Evolutionary conservation across 257 asterid genomes (phyloP), one percentile per base, ranked within the genome.

Genomic region (Capsicum rhomboideum): DNA sequence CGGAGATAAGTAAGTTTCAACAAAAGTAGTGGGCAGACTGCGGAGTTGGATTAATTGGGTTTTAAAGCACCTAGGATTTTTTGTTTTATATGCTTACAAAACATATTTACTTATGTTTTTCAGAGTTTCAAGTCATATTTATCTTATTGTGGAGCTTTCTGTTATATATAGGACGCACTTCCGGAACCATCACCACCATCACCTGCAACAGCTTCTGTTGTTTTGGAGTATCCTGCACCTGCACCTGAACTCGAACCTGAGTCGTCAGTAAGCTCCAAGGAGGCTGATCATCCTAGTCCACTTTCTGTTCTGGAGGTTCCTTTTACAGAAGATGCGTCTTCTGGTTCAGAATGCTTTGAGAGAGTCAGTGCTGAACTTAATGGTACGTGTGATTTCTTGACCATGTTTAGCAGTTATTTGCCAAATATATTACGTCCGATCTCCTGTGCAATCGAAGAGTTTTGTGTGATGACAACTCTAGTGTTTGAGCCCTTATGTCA

Each of bases 251-350:
- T 87, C 69, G 90, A 95, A 88, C 89, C 83, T 8, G 97, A 89
- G 77, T 91, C 87, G 50, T 87, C 89, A 64, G 95, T 89, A 84
- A 87, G 92, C 91, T 92, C 90, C 67, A 92, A 90, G 85, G 98
- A 92, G 85, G 94, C 91, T 49, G 95, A 92, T 83, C 94, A 93
- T 91, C 93, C 89, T 69, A 96, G 99, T 88, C 98, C 99, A 12
- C 87, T 89, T 84, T 94, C 99, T 67, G 93, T 94, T 82, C 92
- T 94, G 86, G 95, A 92, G 87, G 88, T 89, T 84, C 91, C 96
- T 81, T 90, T 88, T 64, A 59, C 89, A 4, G 99, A 93, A 85
- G 97, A 94, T 75, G 63, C 77, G 12, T 85, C 92, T 26, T 85
- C 94, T 83, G 82, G 88, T 74, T 88, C 94, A 69, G 98, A 96